phyloP scores from a whole-genome alignment of 1,284 basidiomycete genomes.

The Pseudozyma flocculosa region DNA sequence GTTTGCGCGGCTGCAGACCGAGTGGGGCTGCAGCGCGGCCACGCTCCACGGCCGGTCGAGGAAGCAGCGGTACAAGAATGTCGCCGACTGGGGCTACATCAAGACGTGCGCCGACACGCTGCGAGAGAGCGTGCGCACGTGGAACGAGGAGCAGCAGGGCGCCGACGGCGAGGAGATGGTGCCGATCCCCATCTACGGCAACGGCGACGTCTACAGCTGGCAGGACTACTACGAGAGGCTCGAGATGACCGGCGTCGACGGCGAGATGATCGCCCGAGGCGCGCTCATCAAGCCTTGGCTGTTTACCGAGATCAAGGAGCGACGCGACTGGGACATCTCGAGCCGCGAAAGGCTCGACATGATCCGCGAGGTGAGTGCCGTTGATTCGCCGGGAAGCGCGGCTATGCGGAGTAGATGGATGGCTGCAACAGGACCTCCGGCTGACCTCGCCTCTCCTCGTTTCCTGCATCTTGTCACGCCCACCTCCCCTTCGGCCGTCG shows the following conservation, averaged over 20 bases:
- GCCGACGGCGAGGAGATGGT: conserved; percentile 62
- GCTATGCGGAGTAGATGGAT: no score
- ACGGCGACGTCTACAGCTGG: conserved; percentile 89
- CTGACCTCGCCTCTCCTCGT: no score
- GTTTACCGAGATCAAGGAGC: conserved; percentile 93
- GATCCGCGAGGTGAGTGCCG: conserved; percentile 71
- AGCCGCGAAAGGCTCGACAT: conserved; percentile 85
- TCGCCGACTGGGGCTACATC: conserved; percentile 61
- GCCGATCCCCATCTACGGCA: conserved; percentile 88
- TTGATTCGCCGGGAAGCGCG: no score
- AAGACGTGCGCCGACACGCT: conserved; percentile 79
- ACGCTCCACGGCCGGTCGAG: conserved; percentile 78
- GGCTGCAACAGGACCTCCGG: no score
- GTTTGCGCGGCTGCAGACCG: conserved; percentile 75
- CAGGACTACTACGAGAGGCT: conserved; percentile 79
- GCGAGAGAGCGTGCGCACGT: conserved; percentile 63
- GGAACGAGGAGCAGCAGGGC: conserved; percentile 42
- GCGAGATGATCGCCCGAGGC: conserved; percentile 90
- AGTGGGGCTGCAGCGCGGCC: conserved; percentile 77
- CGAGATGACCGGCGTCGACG: conserved; percentile 79
- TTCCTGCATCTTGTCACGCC: no score
- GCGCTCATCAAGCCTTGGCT: conserved; percentile 79
- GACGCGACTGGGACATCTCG: conserved; percentile 80
- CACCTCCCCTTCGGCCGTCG: no score
- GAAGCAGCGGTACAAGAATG: conserved; percentile 56